Percentiles rank a stretch among this genome's conserved stretches.
Evolutionary conservation across 139 green algal genomes (phyloP).

Genomic region (Picochlorum sp.): DNA sequence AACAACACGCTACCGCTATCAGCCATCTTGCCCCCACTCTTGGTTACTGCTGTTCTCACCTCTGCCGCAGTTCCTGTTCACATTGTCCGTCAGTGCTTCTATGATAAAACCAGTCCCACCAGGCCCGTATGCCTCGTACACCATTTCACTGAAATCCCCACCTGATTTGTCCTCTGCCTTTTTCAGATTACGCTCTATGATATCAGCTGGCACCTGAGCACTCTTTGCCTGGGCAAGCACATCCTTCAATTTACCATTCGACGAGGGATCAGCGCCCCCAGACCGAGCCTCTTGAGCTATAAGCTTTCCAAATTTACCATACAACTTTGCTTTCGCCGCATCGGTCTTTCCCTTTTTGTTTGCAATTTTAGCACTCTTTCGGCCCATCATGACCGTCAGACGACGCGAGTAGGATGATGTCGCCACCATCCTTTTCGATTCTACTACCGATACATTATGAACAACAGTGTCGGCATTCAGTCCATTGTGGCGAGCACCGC

Average conservation of each 20-base stretch:
- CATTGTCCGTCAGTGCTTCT: constrained; percentile 87
- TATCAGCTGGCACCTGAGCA: constrained; percentile 59
- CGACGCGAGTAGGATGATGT: too few species aligned
- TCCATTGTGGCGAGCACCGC: too few species aligned
- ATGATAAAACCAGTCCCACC: constrained; percentile 83
- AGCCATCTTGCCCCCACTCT: constrained; percentile 74
- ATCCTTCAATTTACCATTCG: constrained; percentile 62
- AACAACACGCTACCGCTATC: constrained; percentile 82
- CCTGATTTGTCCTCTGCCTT: constrained; percentile 65
- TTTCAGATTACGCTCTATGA: constrained; percentile 90
- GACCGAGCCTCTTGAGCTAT: constrained; percentile 72
- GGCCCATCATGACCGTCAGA: constrained; percentile 22
- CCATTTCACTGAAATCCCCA: constrained; percentile 69
- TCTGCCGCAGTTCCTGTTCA: constrained; percentile 61
- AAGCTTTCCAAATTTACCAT: constrained; percentile 80
- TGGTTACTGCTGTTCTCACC: constrained; percentile 63
- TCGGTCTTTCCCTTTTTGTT: constrained; percentile 48
- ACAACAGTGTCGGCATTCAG: too few species aligned
- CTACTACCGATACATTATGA: too few species aligned
- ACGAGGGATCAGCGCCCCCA: constrained; percentile 56
- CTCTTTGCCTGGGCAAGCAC: constrained; percentile 57
- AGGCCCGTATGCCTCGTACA: constrained; percentile 50
- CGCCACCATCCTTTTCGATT: too few species aligned
- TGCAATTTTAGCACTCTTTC: constrained; percentile 66
- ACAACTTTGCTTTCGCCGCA: constrained; percentile 66